Evolutionary conservation across 148 eudicot species (phyloP).

Genomic region (Euryodendron excelsum): DNA sequence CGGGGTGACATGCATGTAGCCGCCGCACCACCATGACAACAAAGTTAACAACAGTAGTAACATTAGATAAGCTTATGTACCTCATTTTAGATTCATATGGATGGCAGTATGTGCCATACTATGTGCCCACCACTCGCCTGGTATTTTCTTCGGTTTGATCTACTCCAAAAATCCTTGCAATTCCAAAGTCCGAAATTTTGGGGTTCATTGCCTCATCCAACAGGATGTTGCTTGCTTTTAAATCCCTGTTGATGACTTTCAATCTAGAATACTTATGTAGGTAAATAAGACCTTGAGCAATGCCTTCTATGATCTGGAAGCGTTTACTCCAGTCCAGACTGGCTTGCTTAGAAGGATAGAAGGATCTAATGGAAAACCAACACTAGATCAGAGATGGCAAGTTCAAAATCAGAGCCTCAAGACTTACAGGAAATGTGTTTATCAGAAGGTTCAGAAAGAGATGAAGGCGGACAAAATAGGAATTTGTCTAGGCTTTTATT

Average conservation of each 20-base stretch:
- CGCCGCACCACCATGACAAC: background rate
- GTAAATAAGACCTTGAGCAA: constrained; percentile 10
- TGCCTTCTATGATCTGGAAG: constrained; percentile 5
- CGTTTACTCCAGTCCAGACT: background rate
- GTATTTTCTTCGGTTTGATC: constrained; percentile 12
- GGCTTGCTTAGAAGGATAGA: background rate
- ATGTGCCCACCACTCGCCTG: constrained; percentile 8
- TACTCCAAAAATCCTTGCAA: background rate
- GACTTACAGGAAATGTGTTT: no score
- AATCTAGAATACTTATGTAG: constrained; percentile 6
- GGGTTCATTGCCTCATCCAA: constrained; percentile 6
- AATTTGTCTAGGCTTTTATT: constrained; percentile 17
- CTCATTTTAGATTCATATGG: background rate
- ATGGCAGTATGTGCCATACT: background rate
- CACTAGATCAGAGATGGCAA: no score
- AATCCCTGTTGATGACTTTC: constrained; percentile 1
- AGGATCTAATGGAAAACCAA: no score
- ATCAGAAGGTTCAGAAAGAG: no score
- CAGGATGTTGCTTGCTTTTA: constrained; percentile 12
- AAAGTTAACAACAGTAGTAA: background rate
- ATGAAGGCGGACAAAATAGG: constrained; percentile 7
- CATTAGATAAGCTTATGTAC: background rate
- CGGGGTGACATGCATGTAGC: background rate
- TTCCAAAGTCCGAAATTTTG: constrained; percentile 10
- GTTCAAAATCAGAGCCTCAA: no score